Conservation (phyloP, 306 rosid species). For the Cucurbita ficifolia region DNA sequence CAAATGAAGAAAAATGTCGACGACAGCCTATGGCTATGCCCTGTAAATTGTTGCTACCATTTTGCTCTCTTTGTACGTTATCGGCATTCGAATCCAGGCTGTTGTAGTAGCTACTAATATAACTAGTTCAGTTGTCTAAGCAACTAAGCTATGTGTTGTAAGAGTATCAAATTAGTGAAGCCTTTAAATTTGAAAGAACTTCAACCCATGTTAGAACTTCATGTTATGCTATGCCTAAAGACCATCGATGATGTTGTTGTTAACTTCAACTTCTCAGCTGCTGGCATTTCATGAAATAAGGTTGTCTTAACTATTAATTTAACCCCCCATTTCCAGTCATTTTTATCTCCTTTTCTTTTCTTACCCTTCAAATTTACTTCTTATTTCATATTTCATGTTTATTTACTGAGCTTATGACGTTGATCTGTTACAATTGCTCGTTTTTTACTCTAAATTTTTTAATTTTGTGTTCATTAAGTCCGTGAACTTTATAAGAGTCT, state of each 20-base stretch:
- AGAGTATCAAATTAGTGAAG: neutral
- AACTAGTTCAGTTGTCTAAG: constrained; percentile 4
- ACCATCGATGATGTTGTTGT: neutral
- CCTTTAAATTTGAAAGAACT: neutral
- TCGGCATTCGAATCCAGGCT: constrained; percentile 7
- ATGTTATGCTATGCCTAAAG: neutral
- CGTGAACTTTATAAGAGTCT: neutral
- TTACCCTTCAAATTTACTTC: neutral
- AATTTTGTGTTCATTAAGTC: too few relatives aligned
- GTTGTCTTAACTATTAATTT: neutral
- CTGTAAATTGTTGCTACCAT: constrained; percentile 3
- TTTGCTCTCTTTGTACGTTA: neutral
- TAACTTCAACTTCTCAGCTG: neutral
- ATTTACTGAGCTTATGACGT: neutral
- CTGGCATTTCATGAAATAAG: constrained; percentile 3
- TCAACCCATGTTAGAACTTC: constrained; percentile 2
- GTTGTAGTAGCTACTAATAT: constrained; percentile 2
- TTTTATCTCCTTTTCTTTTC: rapidly evolving
- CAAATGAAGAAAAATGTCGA: constrained; percentile 25
- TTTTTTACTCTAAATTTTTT: too few relatives aligned
- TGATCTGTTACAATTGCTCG: too few relatives aligned
- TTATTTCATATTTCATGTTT: neutral
- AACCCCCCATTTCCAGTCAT: neutral
- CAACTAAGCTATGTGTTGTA: constrained; percentile 2
- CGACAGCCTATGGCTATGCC: neutral